phyloP scores from a whole-genome alignment of 1,284 basidiomycete species.

The Melampsora larici-populina region DNA sequence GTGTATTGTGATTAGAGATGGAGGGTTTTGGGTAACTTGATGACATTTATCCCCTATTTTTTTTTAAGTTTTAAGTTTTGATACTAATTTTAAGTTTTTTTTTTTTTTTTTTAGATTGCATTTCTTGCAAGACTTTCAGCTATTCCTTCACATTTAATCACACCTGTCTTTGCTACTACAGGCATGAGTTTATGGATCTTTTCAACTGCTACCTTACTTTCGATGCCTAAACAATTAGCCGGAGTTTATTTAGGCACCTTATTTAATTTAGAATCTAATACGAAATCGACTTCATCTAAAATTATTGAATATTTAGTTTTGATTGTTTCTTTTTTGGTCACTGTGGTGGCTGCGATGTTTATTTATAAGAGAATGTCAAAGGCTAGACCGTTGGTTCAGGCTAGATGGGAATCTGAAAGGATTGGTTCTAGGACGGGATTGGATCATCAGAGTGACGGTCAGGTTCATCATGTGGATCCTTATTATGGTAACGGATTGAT shows the following conservation, averaged over 20 bases:
- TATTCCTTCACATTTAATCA: constrained; percentile 52
- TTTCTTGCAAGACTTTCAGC: constrained; percentile 50
- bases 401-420: too few relatives aligned
- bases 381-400: not conserved
- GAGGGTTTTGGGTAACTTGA: constrained; percentile 49
- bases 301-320: constrained; percentile 7
- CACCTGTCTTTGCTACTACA: constrained; percentile 51
- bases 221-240: constrained; percentile 54
- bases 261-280: constrained; percentile 28
- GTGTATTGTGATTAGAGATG: constrained; percentile 53
- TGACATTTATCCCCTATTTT: not conserved
- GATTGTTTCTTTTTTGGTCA: not conserved
- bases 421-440: too few relatives aligned
- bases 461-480: too few relatives aligned
- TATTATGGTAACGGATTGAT: too few relatives aligned
- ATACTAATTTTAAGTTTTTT: too few relatives aligned
- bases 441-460: too few relatives aligned
- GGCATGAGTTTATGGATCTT: constrained; percentile 52
- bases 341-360: constrained; percentile 12
- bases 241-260: constrained; percentile 50
- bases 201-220: constrained; percentile 51
- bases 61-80: too few relatives aligned
- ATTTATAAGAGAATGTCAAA: constrained; percentile 17
- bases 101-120: too few relatives aligned
- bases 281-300: not conserved